Conservation (phyloP, 257 asterid species). For the Nyctanthes arbortristis region DNA sequence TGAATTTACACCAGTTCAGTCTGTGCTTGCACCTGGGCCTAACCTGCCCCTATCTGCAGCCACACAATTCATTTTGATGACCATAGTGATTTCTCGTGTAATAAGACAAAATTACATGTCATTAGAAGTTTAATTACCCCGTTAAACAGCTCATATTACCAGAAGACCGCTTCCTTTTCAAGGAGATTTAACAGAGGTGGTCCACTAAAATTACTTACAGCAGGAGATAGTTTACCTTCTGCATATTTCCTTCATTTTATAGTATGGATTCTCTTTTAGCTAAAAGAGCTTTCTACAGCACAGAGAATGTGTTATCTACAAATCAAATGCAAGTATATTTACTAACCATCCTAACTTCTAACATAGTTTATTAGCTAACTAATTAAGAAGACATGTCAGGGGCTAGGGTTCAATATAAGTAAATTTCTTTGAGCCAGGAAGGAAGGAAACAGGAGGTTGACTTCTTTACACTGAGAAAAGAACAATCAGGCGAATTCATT, state of each 20-base stretch:
- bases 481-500: neutral
- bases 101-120: neutral
- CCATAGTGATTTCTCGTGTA: neutral
- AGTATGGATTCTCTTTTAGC: neutral
- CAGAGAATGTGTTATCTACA: no score
- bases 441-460: neutral
- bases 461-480: neutral
- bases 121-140: no score
- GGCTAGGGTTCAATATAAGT: neutral
- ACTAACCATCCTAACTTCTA: neutral
- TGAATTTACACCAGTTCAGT: neutral
- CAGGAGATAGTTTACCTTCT: neutral
- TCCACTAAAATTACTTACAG: neutral
- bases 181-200: neutral
- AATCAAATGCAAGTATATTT: no score
- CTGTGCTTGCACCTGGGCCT: neutral
- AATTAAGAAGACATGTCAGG: neutral
- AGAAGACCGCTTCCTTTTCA: neutral
- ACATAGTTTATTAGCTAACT: neutral
- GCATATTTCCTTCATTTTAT: neutral
- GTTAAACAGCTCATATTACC: neutral
- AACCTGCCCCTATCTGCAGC: neutral
- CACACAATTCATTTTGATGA: neutral
- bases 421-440: neutral
- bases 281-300: neutral